Base-by-base conservation (phyloP, 2,329 filamentous ascomycete genomes). In the Trichoderma simmonsii region DNA sequence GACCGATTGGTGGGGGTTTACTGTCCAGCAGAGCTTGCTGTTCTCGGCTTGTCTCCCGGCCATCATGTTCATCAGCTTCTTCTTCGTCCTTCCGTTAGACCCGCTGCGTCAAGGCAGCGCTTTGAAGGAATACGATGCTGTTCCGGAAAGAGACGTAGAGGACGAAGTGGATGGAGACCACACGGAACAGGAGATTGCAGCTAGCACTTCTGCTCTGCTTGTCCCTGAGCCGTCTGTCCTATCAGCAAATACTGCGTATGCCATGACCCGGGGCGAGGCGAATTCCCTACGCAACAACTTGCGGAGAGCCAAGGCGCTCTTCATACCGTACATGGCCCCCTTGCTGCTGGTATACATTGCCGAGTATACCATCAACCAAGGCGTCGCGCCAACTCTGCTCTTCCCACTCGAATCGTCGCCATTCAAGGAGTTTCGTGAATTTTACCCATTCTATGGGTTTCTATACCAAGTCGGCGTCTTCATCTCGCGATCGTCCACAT, bases 291-390 rank as follows among this genome's bases (percentile, higher is more conserved):
- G 75, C 15, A 77, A 80, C n/a, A 88, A 90, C 71, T 81, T 98
- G 39, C 83, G 83, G n/a, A 91, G 93, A 5, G 89, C 92, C 0
- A 87, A 84, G 73, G 85, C 86, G 0, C 85, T 98, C 1, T 91
- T 98, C 78, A 84, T 97, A 59, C 89, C 89, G 0, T 91, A 91
- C 80, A 98, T 99, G 94, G 86, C 97, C 4, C 96, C 96, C 0
- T 86, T 99, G 15, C 86, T 98, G 39, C 84, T 98, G 18, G 96
- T 99, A 34, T 99, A 98, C 80, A 88, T 98, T 43, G 94, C 95
- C 71, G 96, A 99, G 84, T 99, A 99, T 80, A 97, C 93, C 70
- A 98, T 98, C 82, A 98, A 98, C 83, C 95, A 97, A 83, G 95
- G 95, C 43, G 94, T 98, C 0, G 87, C 94, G 0, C 95, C 96